These are phyloP conservation scores for Penicillium brasilianum DNA, from an alignment of 2,329 filamentous ascomycete genomes.

Conservation along the genomic window DNA sequence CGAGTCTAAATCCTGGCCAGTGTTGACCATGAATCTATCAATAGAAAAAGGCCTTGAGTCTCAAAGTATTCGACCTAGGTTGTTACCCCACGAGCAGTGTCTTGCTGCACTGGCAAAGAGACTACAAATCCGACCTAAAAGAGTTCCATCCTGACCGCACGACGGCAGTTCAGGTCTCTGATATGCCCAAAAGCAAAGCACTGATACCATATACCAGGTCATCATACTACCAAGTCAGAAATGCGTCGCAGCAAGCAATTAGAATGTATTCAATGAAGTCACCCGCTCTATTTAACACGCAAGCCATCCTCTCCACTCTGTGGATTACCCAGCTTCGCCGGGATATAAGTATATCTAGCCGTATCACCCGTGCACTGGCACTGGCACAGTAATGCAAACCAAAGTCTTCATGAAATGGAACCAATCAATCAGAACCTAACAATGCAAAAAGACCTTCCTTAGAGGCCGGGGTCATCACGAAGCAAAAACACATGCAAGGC, in stretches of 20 bases:
- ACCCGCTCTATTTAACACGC: background rate
- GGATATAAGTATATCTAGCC: background rate
- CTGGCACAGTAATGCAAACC: background rate
- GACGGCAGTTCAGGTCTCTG: no score
- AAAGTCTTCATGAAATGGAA: background rate
- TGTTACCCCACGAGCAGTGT: no score
- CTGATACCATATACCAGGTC: no score
- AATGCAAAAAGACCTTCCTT: background rate
- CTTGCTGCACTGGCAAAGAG: no score
- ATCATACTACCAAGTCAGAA: background rate
- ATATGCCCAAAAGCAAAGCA: no score
- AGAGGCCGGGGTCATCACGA: background rate
- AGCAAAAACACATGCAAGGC: slow-evolving; percentile 1
- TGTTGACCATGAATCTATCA: no score
- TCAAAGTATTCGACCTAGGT: no score
- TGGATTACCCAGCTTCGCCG: background rate
- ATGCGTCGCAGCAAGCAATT: slow-evolving; percentile 12
- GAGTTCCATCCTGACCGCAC: no score
- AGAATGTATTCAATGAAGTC: background rate
- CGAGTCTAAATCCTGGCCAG: background rate
- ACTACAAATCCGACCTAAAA: no score
- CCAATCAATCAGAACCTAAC: background rate
- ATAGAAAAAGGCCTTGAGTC: no score
- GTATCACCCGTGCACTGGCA: background rate
- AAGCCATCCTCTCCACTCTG: background rate